Percentiles rank a stretch among this genome's conserved stretches.
Conservation (phyloP, 177 flowering plant genomes). For the Vitis hybrid region DNA sequence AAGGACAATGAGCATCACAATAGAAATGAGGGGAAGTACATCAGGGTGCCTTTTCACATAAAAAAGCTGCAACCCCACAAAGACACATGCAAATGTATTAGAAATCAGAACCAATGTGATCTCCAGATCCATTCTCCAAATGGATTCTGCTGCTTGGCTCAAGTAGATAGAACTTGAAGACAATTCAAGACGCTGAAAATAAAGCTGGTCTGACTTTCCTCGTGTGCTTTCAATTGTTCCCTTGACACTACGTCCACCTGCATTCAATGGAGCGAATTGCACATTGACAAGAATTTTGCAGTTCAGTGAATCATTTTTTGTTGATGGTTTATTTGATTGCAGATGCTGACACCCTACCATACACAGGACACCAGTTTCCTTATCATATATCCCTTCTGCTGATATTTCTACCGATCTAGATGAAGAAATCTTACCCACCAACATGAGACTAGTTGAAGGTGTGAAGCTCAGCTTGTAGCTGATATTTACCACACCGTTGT, state of each 20-base stretch:
- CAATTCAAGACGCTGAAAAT: conserved; percentile 50
- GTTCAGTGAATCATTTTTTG: conserved; percentile 36
- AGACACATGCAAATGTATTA: conserved; percentile 65
- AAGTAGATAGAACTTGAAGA: conserved; percentile 29
- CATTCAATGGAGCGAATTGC: conserved; percentile 51
- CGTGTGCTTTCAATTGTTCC: conserved; percentile 72
- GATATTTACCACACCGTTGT: conserved; percentile 37
- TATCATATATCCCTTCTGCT: conserved; percentile 79
- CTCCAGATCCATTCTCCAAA: conserved; percentile 85
- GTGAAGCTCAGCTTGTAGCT: conserved; percentile 53
- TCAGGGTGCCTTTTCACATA: conserved; percentile 60
- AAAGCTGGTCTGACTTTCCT: conserved; percentile 47
- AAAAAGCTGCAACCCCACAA: conserved; percentile 58
- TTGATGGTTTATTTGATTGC: conserved; percentile 6
- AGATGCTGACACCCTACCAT: conserved; percentile 68
- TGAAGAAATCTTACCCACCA: conserved; percentile 12
- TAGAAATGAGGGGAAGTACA: conserved; percentile 59
- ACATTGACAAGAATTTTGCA: conserved; percentile 57
- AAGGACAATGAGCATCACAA: conserved; percentile 63
- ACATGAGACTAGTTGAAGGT: conserved; percentile 10
- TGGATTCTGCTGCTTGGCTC: conserved; percentile 34
- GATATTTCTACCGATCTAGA: conserved; percentile 27
- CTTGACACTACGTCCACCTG: conserved; percentile 24
- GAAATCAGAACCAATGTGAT: conserved; percentile 66
- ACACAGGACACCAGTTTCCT: conserved; percentile 62